These are phyloP conservation scores for Fusarium sp. DNA, from an alignment of 2,329 filamentous ascomycete genomes.

Conservation along the genomic window DNA sequence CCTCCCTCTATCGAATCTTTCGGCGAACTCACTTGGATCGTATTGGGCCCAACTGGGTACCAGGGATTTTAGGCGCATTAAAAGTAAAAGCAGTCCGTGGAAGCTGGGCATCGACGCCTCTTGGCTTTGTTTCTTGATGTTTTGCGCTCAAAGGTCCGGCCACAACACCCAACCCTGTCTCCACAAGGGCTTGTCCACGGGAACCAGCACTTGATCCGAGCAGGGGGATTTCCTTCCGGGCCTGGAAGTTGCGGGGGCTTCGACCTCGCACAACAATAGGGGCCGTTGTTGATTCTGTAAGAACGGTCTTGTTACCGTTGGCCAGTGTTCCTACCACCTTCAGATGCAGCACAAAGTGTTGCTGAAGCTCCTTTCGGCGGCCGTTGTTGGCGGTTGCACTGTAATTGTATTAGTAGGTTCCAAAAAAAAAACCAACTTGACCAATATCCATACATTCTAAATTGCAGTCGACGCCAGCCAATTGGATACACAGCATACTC, in stretches of 20 bases:
- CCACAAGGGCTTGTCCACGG: conserved; percentile 78
- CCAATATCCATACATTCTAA: conserved; percentile 72
- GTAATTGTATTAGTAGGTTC: conserved; percentile 18
- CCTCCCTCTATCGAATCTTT: neutral
- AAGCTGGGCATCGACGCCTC: conserved; percentile 64
- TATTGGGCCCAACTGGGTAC: conserved; percentile 63
- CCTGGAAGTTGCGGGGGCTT: conserved; percentile 94
- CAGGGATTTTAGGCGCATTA: conserved; percentile 65
- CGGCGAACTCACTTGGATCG: conserved; percentile 65
- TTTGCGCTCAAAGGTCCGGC: conserved; percentile 67
- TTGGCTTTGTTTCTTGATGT: conserved; percentile 64
- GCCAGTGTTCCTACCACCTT: conserved; percentile 87
- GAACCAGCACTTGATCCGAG: conserved; percentile 80
- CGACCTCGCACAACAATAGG: conserved; percentile 94
- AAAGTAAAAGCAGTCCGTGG: conserved; percentile 69
- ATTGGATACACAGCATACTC: conserved; percentile 93
- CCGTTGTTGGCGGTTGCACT: conserved; percentile 97
- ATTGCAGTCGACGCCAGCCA: conserved; percentile 93
- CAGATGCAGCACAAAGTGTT: conserved; percentile 91
- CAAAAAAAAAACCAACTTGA: neutral
- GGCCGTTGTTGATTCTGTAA: conserved; percentile 86
- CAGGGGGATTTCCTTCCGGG: conserved; percentile 90
- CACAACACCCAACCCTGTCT: conserved; percentile 70
- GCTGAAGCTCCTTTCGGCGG: conserved; percentile 91
- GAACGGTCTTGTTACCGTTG: conserved; percentile 82